These are phyloP conservation scores for Byssothecium circinans DNA, from an alignment of 2,329 filamentous ascomycete species.

Conservation along the genomic window DNA sequence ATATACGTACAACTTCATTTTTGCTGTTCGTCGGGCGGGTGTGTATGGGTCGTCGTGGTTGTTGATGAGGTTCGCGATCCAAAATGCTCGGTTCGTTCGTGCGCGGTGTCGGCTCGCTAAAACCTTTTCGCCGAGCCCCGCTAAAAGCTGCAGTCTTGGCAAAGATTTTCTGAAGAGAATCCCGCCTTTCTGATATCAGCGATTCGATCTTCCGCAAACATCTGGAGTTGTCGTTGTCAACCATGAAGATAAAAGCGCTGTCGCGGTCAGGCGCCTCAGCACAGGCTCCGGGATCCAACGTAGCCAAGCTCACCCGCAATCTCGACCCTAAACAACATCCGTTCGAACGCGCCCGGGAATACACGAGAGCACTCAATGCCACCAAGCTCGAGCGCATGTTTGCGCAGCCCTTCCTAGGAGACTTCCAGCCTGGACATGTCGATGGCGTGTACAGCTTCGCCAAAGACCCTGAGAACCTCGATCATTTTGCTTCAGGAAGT, in stretches of 20 bases:
- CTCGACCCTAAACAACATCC: slow-evolving; percentile 84
- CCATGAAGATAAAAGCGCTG: slow-evolving; percentile 59
- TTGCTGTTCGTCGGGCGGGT: slow-evolving; percentile 51
- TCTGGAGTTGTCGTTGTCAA: slow-evolving; percentile 17
- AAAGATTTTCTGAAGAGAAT: slow-evolving; percentile 19
- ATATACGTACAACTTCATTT: slow-evolving; percentile 58
- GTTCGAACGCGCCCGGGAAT: slow-evolving; percentile 88
- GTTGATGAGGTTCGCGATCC: slow-evolving; percentile 22
- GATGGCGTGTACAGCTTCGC: slow-evolving; percentile 67
- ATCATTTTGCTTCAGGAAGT: slow-evolving; percentile 46
- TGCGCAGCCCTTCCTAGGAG: slow-evolving; percentile 77
- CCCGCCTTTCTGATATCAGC: slow-evolving; percentile 4
- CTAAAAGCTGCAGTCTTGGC: slow-evolving; percentile 15
- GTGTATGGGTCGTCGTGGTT: slow-evolving; percentile 34
- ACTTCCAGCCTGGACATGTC: slow-evolving; percentile 87
- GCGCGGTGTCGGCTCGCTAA: slow-evolving; percentile 28
- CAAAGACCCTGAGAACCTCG: slow-evolving; percentile 51
- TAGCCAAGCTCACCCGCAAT: slow-evolving; percentile 67
- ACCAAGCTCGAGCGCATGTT: slow-evolving; percentile 95
- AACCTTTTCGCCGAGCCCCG: slow-evolving; percentile 20
- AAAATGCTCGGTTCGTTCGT: slow-evolving; percentile 26
- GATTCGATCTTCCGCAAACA: not conserved
- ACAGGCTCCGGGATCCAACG: slow-evolving; percentile 67
- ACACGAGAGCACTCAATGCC: slow-evolving; percentile 76
- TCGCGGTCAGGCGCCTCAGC: slow-evolving; percentile 65